Percentiles rank a stretch among this genome's conserved stretches.
These are phyloP conservation scores for Globisporangium cylindrosporum DNA, from an alignment of 352 stramenopile species.

Conservation along the genomic window DNA sequence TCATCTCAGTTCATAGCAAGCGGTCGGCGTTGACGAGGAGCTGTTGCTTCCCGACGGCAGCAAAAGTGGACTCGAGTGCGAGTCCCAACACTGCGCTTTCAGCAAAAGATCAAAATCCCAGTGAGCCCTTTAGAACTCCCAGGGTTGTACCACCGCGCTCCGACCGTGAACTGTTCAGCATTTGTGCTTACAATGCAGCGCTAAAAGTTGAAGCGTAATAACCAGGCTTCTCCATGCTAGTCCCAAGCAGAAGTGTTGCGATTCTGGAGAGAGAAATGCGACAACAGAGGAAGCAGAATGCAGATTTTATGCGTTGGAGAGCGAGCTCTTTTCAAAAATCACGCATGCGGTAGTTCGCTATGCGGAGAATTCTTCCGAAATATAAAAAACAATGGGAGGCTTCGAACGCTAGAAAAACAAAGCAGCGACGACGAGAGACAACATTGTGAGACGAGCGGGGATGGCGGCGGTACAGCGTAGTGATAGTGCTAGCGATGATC, in stretches of 20 bases:
- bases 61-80: too few relatives aligned
- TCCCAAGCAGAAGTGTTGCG: background rate
- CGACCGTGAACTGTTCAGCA: background rate
- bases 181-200: background rate
- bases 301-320: background rate
- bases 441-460: background rate
- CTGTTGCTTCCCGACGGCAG: too few relatives aligned
- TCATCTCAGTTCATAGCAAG: too few relatives aligned
- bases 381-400: background rate
- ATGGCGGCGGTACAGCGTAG: background rate
- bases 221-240: background rate
- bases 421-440: background rate
- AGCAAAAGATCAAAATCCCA: too few relatives aligned
- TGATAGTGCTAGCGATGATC: background rate
- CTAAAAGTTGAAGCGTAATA: background rate
- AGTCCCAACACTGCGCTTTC: too few relatives aligned
- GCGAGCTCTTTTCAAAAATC: background rate
- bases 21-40: too few relatives aligned
- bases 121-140: too few relatives aligned
- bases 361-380: background rate
- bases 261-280: background rate
- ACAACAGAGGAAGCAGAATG: too few relatives aligned
- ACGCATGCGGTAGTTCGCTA: background rate
- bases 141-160: too few relatives aligned
- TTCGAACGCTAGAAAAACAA: background rate